These are phyloP conservation scores for Naegleria lovaniensis DNA, from an alignment of 208 protist genomes.

Conservation along the genomic window DNA sequence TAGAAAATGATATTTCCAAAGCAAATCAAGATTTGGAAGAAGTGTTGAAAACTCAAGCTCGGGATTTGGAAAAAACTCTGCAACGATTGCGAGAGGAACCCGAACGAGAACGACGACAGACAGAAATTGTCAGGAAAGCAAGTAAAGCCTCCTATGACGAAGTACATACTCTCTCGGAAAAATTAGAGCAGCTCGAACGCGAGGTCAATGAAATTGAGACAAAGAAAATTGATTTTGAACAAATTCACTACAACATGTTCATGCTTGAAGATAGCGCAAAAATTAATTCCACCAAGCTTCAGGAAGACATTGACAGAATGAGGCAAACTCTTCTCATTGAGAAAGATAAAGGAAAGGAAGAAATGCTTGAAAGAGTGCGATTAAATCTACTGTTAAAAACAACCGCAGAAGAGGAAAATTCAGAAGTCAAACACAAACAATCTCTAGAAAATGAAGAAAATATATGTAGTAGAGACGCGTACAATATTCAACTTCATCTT, in stretches of 20 bases:
- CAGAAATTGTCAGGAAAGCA: conserved; percentile 60
- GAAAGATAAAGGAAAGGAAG: conserved; percentile 39
- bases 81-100: conserved; percentile 68
- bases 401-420: conserved; percentile 63
- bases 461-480: conserved; percentile 59
- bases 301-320: conserved; percentile 71
- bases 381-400: conserved; percentile 52
- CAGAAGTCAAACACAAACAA: conserved; percentile 51
- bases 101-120: conserved; percentile 65
- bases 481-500: conserved; percentile 55
- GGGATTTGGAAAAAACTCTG: conserved; percentile 60
- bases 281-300: conserved; percentile 63
- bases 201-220: conserved; percentile 64
- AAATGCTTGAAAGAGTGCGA: conserved; percentile 59
- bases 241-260: conserved; percentile 58
- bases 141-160: conserved; percentile 59
- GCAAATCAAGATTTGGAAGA: not conserved
- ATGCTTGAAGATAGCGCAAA: conserved; percentile 59
- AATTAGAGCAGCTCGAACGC: conserved; percentile 54
- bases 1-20: not conserved
- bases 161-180: conserved; percentile 56
- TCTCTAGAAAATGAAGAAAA: conserved; percentile 61
- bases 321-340: conserved; percentile 69
- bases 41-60: not conserved
- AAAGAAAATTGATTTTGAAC: conserved; percentile 59